Conservation (phyloP, 306 rosid species). For the Inga leiocalycina region DNA sequence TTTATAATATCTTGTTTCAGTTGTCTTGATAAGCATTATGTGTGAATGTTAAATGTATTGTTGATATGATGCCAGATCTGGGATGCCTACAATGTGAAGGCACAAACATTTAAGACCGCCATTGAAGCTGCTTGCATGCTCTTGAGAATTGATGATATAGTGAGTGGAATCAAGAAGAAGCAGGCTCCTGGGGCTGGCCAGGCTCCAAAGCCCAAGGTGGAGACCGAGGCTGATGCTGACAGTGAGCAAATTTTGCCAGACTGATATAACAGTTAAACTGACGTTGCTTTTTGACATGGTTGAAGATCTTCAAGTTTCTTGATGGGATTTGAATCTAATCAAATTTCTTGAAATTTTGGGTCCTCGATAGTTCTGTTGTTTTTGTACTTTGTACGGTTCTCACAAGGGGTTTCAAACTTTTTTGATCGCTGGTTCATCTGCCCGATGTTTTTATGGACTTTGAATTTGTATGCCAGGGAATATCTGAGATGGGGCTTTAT, state of each 20-base stretch:
- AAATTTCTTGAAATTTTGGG: conserved; percentile 36
- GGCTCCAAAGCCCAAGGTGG: conserved; percentile 74
- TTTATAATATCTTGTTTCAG: conserved; percentile 20
- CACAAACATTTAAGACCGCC: conserved; percentile 96
- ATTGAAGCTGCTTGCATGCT: conserved; percentile 99
- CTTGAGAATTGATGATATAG: conserved; percentile 92
- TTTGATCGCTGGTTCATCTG: conserved; percentile 7
- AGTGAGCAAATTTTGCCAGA: conserved; percentile 82
- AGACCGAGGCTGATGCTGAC: conserved; percentile 86
- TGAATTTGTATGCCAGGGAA: conserved; percentile 25
- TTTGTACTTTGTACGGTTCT: conserved; percentile 29
- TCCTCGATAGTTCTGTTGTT: conserved; percentile 25
- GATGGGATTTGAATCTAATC: conserved; percentile 27
- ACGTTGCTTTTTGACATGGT: conserved; percentile 34
- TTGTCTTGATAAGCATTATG: not conserved
- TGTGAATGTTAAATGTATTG: conserved; percentile 13
- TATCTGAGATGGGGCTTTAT: not conserved
- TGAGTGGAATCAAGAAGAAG: conserved; percentile 96
- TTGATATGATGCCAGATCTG: conserved; percentile 60
- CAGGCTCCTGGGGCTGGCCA: conserved; percentile 75
- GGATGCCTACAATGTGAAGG: conserved; percentile 97
- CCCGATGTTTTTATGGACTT: not conserved
- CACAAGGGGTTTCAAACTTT: conserved; percentile 19
- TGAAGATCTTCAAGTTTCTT: conserved; percentile 33
- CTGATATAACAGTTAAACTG: conserved; percentile 45